Conservation (phyloP, 441 rosid genomes). For the Macaranga tanarius region DNA sequence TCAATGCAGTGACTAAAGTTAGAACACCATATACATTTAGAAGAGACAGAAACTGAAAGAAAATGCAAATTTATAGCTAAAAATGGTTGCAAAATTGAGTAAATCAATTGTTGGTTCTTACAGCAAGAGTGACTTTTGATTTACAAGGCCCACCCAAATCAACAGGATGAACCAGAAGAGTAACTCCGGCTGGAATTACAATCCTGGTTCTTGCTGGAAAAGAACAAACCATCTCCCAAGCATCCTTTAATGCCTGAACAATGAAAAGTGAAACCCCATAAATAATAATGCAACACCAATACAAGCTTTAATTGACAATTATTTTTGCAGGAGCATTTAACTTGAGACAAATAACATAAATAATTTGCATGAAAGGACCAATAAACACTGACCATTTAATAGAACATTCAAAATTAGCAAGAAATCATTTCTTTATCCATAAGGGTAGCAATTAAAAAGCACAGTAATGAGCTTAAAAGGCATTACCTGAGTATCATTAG, state of each 20-base stretch:
- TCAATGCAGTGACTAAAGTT: conserved; percentile 14
- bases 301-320: too few species aligned
- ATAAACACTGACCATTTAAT: background rate
- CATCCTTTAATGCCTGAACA: conserved; percentile 62
- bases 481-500: conserved; percentile 67
- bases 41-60: background rate
- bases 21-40: background rate
- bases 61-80: background rate
- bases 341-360: background rate
- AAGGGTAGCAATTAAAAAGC: background rate
- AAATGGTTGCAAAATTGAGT: background rate
- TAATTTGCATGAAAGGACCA: background rate
- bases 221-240: conserved; percentile 82
- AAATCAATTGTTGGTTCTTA: conserved; percentile 22
- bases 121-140: conserved; percentile 71
- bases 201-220: conserved; percentile 45
- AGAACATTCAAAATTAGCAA: background rate
- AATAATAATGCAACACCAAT: background rate
- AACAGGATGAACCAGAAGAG: conserved; percentile 60
- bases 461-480: background rate
- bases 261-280: conserved; percentile 12
- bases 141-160: conserved; percentile 76
- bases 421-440: background rate
- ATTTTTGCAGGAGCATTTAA: background rate
- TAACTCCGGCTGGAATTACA: conserved; percentile 51